Base-by-base conservation (phyloP, 805 yeast species). In the Saturnispora silvae region DNA sequence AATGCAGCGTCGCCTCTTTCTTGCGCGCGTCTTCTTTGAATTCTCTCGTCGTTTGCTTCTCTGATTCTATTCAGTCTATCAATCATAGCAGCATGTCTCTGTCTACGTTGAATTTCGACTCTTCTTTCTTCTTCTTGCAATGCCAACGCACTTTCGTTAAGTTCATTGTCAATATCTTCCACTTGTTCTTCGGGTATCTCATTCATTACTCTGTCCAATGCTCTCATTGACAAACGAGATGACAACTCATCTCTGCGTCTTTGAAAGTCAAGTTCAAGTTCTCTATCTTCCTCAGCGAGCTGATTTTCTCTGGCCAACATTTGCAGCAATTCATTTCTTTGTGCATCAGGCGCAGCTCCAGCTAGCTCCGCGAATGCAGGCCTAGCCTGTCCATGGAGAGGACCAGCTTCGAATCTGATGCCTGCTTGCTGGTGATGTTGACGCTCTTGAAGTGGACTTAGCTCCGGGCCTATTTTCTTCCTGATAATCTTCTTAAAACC, bases 401-500 rank as follows among this genome's bases (percentile, higher is more conserved):
- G n/a, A n/a, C n/a, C n/a, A 7, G 24, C 24, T 10, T 8, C 10
- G 10, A 6, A 7, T 25, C 11, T 13, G 5, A 11, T 8, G 28
- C 7, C 7, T 15, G 5, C n/a, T 23, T 8, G 25, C 8, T 23
- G 10, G 11, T 11, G 25, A 8, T 23, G 25, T 23, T 23, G 25
- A 23, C 25, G 25, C 11, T 23, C 10, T 23, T 23, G 25, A 23
- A 8, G 25, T 23, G 10, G 8, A 23, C 11, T 8, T 8, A 23
- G 8, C 5, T 25, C 74, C 33, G 61, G 67, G 2, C 92, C 92
- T 32, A 81, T 70, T 41, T 68, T 70, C 44, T 65, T 72, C 37
- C 67, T 53, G 14, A 81, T 60, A 52, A 79, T 64, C 49, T 72
- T 75, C 20, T 62, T 55, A 52, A 77, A 79, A 0, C 84, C 85